A percentile compares a stretch with the other conserved stretches of the same genome.
Conservation (phyloP, 163 green algal species). For the Trebouxia gelatinosa region DNA sequence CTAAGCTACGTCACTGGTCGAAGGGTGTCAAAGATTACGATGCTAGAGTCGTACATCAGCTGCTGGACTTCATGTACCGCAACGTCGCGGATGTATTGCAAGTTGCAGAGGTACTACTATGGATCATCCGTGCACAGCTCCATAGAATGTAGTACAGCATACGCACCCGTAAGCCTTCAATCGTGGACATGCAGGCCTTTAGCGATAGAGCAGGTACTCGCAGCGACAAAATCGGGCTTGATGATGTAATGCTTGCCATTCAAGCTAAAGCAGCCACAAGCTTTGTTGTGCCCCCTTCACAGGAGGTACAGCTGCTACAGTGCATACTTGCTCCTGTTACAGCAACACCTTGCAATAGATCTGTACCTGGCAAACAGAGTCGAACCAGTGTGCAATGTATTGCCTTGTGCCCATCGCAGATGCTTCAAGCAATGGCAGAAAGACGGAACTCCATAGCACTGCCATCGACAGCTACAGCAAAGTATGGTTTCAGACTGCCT, state of each 20-base stretch:
- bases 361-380: too few species aligned
- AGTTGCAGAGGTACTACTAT: slow-evolving; percentile 79
- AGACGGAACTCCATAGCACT: slow-evolving; percentile 40
- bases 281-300: slow-evolving; percentile 9
- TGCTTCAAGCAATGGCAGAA: slow-evolving; percentile 28
- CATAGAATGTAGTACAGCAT: too few species aligned
- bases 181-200: slow-evolving; percentile 26
- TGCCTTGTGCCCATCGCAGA: neutral
- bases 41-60: slow-evolving; percentile 76
- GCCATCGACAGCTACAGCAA: slow-evolving; percentile 26
- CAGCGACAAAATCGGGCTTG: neutral
- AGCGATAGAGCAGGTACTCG: neutral
- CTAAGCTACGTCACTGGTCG: neutral
- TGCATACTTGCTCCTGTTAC: too few species aligned
- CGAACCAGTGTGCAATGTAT: neutral
- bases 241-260: slow-evolving; percentile 16
- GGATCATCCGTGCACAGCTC: too few species aligned
- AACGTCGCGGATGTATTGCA: slow-evolving; percentile 79
- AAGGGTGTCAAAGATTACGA: slow-evolving; percentile 84
- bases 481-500: slow-evolving; percentile 25
- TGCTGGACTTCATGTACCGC: slow-evolving; percentile 85
- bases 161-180: too few species aligned
- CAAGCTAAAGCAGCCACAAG: slow-evolving; percentile 14
- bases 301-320: too few species aligned
- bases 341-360: too few species aligned